These are phyloP conservation scores for Geotrichum carabidarum DNA, from an alignment of 1,139 yeast species.

Conservation along the genomic window DNA sequence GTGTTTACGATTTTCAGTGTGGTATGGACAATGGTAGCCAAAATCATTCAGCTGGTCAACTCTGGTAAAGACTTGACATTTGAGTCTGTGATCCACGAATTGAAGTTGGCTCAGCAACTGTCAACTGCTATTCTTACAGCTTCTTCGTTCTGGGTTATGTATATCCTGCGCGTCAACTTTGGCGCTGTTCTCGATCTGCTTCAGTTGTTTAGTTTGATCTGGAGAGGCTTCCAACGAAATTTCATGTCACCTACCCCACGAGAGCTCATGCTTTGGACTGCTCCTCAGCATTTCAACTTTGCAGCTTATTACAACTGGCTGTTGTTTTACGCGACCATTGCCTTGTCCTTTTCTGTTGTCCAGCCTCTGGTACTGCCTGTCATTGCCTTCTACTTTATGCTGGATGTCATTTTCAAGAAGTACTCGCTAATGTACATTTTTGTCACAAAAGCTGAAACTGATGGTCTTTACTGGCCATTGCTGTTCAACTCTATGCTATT, in stretches of 20 bases:
- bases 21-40: slow-evolving; percentile 38
- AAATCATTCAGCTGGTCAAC: slow-evolving; percentile 30
- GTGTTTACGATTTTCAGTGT: slow-evolving; percentile 41
- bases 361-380: slow-evolving; percentile 41
- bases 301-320: slow-evolving; percentile 38
- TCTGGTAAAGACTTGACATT: slow-evolving; percentile 26
- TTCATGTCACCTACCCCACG: slow-evolving; percentile 39
- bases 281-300: slow-evolving; percentile 39
- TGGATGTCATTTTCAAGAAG: slow-evolving; percentile 37
- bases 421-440: slow-evolving; percentile 39
- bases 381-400: slow-evolving; percentile 33
- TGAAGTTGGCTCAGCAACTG: slow-evolving; percentile 34
- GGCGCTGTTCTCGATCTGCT: slow-evolving; percentile 36
- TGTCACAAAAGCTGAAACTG: slow-evolving; percentile 40
- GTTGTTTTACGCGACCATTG: slow-evolving; percentile 40
- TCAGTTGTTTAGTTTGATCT: slow-evolving; percentile 33
- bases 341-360: slow-evolving; percentile 39
- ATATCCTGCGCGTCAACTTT: slow-evolving; percentile 37
- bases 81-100: slow-evolving; percentile 25
- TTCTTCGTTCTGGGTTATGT: slow-evolving; percentile 44
- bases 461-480: slow-evolving; percentile 41
- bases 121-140: slow-evolving; percentile 39
- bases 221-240: slow-evolving; percentile 31
- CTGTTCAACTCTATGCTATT: slow-evolving; percentile 37
- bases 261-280: slow-evolving; percentile 34